phyloP scores from a whole-genome alignment of 768 basidiomycete genomes.

The Leccinum boreale region DNA sequence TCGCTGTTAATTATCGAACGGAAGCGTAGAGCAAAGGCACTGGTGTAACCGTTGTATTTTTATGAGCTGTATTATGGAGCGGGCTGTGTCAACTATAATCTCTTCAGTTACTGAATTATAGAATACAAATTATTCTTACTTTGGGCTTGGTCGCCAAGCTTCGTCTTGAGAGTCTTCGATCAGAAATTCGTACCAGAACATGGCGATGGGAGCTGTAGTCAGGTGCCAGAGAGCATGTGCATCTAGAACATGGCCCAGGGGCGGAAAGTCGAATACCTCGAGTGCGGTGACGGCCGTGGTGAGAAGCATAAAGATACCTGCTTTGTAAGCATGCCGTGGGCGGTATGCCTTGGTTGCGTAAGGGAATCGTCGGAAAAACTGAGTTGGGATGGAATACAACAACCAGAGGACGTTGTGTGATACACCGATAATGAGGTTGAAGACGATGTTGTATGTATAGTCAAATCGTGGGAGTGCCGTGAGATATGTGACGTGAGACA shows the following conservation, averaged over 20 bases:
- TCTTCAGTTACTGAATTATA: slow-evolving; percentile 6
- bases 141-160: slow-evolving; percentile 55
- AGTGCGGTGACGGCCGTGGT: slow-evolving; percentile 74
- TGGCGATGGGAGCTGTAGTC: slow-evolving; percentile 71
- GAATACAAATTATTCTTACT: slow-evolving; percentile 15
- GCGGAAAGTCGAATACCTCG: slow-evolving; percentile 91
- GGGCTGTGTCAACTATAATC: slow-evolving; percentile 14
- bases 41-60: slow-evolving; percentile 3
- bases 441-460: slow-evolving; percentile 90
- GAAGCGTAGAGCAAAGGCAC: slow-evolving; percentile 19
- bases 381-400: slow-evolving; percentile 55
- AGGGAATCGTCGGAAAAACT: slow-evolving; percentile 54
- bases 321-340: slow-evolving; percentile 51
- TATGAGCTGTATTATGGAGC: neutral
- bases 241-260: slow-evolving; percentile 71
- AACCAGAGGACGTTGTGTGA: slow-evolving; percentile 83
- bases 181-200: slow-evolving; percentile 85
- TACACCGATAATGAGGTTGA: slow-evolving; percentile 75
- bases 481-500: slow-evolving; percentile 78
- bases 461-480: slow-evolving; percentile 75
- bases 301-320: slow-evolving; percentile 58
- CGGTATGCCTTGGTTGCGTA: slow-evolving; percentile 53
- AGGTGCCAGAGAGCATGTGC: slow-evolving; percentile 95
- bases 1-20: slow-evolving; percentile 33
- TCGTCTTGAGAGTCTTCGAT: slow-evolving; percentile 66